Percentiles rank a stretch among this genome's conserved stretches.
Evolutionary conservation across 192 early-diverging fungal species (phyloP).

Genomic region (Pilobolus umbonatus): DNA sequence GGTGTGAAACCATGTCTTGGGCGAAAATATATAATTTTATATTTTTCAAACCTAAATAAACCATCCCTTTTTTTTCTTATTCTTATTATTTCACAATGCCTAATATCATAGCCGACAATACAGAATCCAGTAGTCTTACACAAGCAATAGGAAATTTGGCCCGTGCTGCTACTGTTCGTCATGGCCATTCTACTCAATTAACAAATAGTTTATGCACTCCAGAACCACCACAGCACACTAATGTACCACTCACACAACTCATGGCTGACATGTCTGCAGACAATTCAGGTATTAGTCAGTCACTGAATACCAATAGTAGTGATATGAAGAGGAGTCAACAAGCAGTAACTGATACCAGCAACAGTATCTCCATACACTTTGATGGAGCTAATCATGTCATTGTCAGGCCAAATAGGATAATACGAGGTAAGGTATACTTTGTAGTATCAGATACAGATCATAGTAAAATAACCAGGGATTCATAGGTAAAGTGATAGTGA

Average conservation of each 20-base stretch:
- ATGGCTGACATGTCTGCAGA: background rate
- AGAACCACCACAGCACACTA: slow-evolving; percentile 3
- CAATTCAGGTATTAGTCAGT: background rate
- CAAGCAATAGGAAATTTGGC: slow-evolving; percentile 10
- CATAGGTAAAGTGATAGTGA: slow-evolving; percentile 29
- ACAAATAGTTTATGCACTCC: no score
- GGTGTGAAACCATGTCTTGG: no score
- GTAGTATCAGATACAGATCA: background rate
- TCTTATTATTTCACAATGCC: background rate
- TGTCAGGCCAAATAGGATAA: slow-evolving; percentile 31
- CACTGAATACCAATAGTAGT: background rate
- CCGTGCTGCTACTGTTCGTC: slow-evolving; percentile 1
- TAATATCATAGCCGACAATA: background rate
- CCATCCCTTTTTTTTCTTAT: background rate
- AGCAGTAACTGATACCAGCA: background rate
- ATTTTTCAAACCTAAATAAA: no score
- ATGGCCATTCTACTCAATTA: background rate
- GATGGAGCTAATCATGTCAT: slow-evolving; percentile 34
- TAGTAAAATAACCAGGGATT: background rate
- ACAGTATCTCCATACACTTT: slow-evolving; percentile 25
- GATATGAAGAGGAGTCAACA: background rate
- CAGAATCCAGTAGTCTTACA: background rate
- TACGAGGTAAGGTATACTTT: slow-evolving; percentile 23
- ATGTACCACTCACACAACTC: background rate
- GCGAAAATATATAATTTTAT: no score